These are phyloP conservation scores for Orbilia ellipsospora DNA, from an alignment of 2,329 filamentous ascomycete species.

Conservation along the genomic window DNA sequence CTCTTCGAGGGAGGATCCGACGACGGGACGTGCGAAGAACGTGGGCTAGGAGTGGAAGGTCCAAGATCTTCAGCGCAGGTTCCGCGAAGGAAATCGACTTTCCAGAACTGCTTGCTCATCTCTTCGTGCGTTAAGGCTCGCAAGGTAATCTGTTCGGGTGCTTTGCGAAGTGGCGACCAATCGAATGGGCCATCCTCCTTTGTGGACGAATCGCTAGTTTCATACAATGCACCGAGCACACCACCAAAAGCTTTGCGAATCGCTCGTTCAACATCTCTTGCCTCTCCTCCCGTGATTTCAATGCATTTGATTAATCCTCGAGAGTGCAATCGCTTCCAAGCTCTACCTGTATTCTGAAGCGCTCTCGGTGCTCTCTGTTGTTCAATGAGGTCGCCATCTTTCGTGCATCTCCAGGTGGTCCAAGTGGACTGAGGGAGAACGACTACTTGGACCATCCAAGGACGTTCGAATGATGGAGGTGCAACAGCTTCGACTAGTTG, in stretches of 20 bases:
- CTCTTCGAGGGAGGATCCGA: slow-evolving; percentile 25
- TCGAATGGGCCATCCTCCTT: slow-evolving; percentile 37
- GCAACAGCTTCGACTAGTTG: slow-evolving; percentile 53
- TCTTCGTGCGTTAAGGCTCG: slow-evolving; percentile 34
- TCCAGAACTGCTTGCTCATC: slow-evolving; percentile 53
- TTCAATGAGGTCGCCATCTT: slow-evolving; percentile 39
- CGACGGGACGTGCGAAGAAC: slow-evolving; percentile 24
- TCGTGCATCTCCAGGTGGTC: slow-evolving; percentile 37
- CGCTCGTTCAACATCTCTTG: slow-evolving; percentile 47
- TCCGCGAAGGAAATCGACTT: slow-evolving; percentile 51
- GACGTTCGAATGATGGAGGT: slow-evolving; percentile 50
- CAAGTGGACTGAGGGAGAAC: slow-evolving; percentile 56
- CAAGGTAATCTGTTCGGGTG: slow-evolving; percentile 40
- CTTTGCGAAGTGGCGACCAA: slow-evolving; percentile 52
- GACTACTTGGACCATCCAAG: slow-evolving; percentile 57
- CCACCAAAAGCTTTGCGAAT: slow-evolving; percentile 44
- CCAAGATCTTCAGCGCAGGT: slow-evolving; percentile 50
- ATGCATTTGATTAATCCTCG: slow-evolving; percentile 49
- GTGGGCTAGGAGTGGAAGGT: slow-evolving; percentile 20
- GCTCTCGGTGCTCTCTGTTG: slow-evolving; percentile 34
- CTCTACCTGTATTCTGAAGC: slow-evolving; percentile 29
- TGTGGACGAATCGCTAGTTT: slow-evolving; percentile 28
- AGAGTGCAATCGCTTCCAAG: slow-evolving; percentile 47
- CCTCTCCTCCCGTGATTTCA: slow-evolving; percentile 47
- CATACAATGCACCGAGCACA: slow-evolving; percentile 27